phyloP scores from a whole-genome alignment of 768 basidiomycete species.

The Rhodotorula babjevae region DNA sequence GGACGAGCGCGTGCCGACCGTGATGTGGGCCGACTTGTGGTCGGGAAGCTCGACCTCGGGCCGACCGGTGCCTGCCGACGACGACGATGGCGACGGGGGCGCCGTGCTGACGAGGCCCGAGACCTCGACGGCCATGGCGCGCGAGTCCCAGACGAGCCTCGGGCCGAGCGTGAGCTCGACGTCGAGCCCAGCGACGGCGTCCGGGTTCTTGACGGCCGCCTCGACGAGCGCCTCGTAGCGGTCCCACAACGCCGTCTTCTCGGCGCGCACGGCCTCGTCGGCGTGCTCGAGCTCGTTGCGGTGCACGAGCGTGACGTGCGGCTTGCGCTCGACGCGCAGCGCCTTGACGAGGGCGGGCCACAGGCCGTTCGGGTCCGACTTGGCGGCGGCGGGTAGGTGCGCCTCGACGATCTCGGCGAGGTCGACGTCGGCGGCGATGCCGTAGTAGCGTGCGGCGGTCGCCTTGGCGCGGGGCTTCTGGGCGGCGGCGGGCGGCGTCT shows the following conservation, averaged over 20 bases:
- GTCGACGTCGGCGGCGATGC: slow-evolving; percentile 68
- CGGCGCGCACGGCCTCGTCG: slow-evolving; percentile 39
- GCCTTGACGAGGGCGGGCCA: slow-evolving; percentile 30
- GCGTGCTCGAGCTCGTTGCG: slow-evolving; percentile 50
- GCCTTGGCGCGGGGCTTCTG: slow-evolving; percentile 26
- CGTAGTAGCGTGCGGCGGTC: slow-evolving; percentile 65
- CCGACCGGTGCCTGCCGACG: slow-evolving; percentile 17
- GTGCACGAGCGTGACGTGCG: slow-evolving; percentile 88
- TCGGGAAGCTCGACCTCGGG: slow-evolving; percentile 55
- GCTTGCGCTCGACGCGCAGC: slow-evolving; percentile 55
- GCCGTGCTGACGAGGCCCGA: slow-evolving; percentile 53
- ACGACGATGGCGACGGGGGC: slow-evolving; percentile 43
- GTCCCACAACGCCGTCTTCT: slow-evolving; percentile 53
- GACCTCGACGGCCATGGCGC: slow-evolving; percentile 75
- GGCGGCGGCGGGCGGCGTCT: neutral
- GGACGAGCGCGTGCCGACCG: slow-evolving; percentile 65
- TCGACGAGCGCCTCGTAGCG: slow-evolving; percentile 53
- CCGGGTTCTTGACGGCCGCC: slow-evolving; percentile 36
- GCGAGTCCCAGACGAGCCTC: slow-evolving; percentile 65
- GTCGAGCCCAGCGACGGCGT: slow-evolving; percentile 54
- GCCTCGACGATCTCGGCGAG: slow-evolving; percentile 54
- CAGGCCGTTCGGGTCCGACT: slow-evolving; percentile 46
- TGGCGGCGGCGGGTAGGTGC: slow-evolving; percentile 46
- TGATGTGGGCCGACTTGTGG: slow-evolving; percentile 65
- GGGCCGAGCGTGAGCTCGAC: slow-evolving; percentile 51